Conservation (phyloP, 371 early-diverging fungal species). For the Lichtheimia ramosa region DNA sequence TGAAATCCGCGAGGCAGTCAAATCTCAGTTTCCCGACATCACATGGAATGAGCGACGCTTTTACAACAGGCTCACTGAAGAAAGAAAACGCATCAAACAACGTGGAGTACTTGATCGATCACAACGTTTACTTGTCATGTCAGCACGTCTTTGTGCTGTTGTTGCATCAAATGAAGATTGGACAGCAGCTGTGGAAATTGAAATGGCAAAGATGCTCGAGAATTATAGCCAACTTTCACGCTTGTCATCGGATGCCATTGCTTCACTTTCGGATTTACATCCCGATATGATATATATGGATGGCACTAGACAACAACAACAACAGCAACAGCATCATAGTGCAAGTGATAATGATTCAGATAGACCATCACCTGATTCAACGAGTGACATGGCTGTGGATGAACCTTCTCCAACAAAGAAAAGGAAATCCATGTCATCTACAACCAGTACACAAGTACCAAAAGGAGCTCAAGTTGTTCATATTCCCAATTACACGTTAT, state of each 20-base stretch:
- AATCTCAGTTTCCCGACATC: conserved; percentile 55
- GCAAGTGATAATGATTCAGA: conserved; percentile 4
- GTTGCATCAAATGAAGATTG: conserved; percentile 46
- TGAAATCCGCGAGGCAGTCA: conserved; percentile 61
- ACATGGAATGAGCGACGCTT: conserved; percentile 64
- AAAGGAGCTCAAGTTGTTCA: conserved; percentile 42
- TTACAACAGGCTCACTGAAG: conserved; percentile 56
- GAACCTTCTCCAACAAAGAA: conserved; percentile 29
- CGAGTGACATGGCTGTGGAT: conserved; percentile 8
- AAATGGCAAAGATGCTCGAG: conserved; percentile 31
- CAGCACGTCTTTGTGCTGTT: conserved; percentile 39
- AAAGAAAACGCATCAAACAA: conserved; percentile 50
- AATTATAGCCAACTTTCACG: conserved; percentile 25
- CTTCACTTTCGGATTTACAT: conserved; percentile 14
- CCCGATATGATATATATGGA: conserved; percentile 19
- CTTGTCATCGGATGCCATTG: conserved; percentile 15
- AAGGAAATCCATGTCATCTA: conserved; percentile 20
- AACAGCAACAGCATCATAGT: background rate
- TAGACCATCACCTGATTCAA: conserved; percentile 7
- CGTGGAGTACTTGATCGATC: conserved; percentile 48
- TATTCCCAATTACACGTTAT: conserved; percentile 37
- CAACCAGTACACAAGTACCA: conserved; percentile 17
- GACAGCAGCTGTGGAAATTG: conserved; percentile 36
- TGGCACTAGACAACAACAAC: background rate
- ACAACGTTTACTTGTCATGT: conserved; percentile 35